Evolutionary conservation across 768 basidiomycete species (phyloP).

Genomic region (Harrya chromipes): DNA sequence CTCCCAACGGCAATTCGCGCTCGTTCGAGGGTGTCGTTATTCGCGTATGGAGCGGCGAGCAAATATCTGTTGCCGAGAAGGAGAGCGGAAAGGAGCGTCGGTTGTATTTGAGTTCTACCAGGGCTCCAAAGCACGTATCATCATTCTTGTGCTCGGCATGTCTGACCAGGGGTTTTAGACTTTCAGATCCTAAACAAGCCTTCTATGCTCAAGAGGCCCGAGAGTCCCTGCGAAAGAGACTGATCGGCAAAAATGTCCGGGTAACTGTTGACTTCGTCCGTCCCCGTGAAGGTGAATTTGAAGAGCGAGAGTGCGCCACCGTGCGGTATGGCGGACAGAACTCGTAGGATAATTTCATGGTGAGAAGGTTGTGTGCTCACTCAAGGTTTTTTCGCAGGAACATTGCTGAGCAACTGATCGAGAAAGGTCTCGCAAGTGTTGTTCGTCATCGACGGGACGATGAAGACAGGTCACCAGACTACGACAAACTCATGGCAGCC

Average conservation of each 20-base stretch:
- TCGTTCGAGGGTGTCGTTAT: constrained; percentile 80
- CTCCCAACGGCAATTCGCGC: constrained; percentile 43
- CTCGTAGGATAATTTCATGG: constrained; percentile 45
- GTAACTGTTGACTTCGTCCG: constrained; percentile 88
- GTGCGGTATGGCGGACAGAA: constrained; percentile 81
- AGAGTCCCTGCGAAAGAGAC: constrained; percentile 87
- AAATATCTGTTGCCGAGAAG: constrained; percentile 76
- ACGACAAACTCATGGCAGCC: constrained; percentile 93
- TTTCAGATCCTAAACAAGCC: constrained; percentile 82
- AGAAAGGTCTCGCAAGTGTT: constrained; percentile 86
- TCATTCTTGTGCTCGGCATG: not conserved
- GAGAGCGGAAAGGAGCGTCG: constrained; percentile 73
- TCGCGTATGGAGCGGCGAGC: constrained; percentile 91
- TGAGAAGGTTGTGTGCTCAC: not conserved
- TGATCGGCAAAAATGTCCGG: constrained; percentile 87
- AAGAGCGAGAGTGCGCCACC: constrained; percentile 90
- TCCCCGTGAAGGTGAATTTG: constrained; percentile 89
- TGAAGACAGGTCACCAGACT: constrained; percentile 93
- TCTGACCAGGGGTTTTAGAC: constrained; percentile 39
- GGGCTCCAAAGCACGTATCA: constrained; percentile 68
- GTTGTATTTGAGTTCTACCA: constrained; percentile 83
- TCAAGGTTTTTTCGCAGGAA: constrained; percentile 49
- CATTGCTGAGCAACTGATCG: constrained; percentile 88
- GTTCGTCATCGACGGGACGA: constrained; percentile 94
- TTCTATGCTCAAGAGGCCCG: constrained; percentile 89